phyloP scores from a whole-genome alignment of 306 rosid species.

The Delonix regia region DNA sequence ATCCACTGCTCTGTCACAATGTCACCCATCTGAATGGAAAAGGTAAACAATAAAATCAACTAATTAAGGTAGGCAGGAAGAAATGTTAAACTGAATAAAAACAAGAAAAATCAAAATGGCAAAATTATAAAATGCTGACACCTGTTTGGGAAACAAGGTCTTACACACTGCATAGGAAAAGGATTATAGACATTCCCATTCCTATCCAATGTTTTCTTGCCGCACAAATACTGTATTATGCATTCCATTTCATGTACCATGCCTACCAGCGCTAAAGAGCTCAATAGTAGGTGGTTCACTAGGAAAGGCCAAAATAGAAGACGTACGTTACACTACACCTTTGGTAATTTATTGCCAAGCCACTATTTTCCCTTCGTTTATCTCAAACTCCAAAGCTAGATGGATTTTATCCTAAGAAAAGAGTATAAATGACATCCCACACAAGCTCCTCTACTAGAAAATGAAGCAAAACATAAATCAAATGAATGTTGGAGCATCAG shows the following conservation, averaged over 20 bases:
- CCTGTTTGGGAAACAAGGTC: constrained; percentile 22
- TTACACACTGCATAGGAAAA: constrained; percentile 14
- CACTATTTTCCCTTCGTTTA: constrained; percentile 3
- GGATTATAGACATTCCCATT: background rate
- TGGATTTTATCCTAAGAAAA: constrained; percentile 11
- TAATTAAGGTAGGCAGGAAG: background rate
- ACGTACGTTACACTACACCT: background rate
- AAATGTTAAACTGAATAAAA: constrained; percentile 29
- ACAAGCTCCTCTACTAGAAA: constrained; percentile 4
- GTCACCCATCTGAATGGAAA: constrained; percentile 65
- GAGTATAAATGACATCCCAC: constrained; percentile 7
- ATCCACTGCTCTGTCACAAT: constrained; percentile 88
- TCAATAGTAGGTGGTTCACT: constrained; percentile 18
- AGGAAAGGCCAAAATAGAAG: constrained; percentile 25
- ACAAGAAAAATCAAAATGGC: constrained; percentile 21
- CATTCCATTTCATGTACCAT: constrained; percentile 28
- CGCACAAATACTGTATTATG: background rate
- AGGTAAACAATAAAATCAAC: constrained; percentile 37
- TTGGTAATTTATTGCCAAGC: constrained; percentile 9
- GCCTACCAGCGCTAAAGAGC: constrained; percentile 17
- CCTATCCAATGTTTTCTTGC: background rate
- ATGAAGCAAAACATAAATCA: constrained; percentile 11
- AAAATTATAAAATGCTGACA: constrained; percentile 1
- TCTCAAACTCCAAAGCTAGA: constrained; percentile 8
- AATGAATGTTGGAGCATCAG: constrained; percentile 19